Evolutionary conservation across 768 basidiomycete genomes (phyloP), one percentile per base, ranked within the genome.

Genomic region (Boletus sp.): DNA sequence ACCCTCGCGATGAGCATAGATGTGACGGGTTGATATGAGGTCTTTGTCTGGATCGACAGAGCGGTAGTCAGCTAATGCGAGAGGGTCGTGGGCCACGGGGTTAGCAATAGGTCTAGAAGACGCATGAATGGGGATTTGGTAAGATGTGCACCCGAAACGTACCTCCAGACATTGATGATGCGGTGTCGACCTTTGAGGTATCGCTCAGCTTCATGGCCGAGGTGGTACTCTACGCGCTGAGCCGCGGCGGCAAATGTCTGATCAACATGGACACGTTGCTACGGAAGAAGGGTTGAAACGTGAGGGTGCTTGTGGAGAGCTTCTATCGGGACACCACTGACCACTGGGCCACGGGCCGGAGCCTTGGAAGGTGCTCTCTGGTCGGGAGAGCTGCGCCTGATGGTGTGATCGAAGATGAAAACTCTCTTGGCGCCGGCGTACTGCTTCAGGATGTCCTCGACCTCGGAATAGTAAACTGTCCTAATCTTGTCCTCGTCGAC

Each of bases 131-230:
- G 4, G 1, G 42, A 30, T 8, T 35, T 15, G 17, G 11, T 19
- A 27, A 34, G 5, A 32, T 3, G 13, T 19, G 10, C 14, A 7
- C 0, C 10, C 5, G n/a, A 4, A 14, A 42, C 57, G 42, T 9
- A 66, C 58, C 77, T 74, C 77, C 77, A 77, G 46, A 78, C 72
- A 56, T 79, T 79, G 62, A 79, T 75, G 59, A 78, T 75, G 46
- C 73, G 75, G 30, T 71, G 68, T 47, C 77, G 75, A 13, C 69
- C 64, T 53, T 73, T 67, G 50, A 79, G 66, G 19, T 77, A 70
- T 15, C 68, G 70, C 53, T 75, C 73, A 1, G 76, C 78, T 27
- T 79, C 77, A 11, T 68, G 70, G 5, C 68, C 68, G 21, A 74
- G 71, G 42, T 78, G 76, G 15, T 63, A 55, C 25, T 69, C 59